Percentiles rank a stretch among this genome's conserved stretches.
phyloP scores from a whole-genome alignment of 768 basidiomycete genomes.

The Rhodocollybia butyracea region DNA sequence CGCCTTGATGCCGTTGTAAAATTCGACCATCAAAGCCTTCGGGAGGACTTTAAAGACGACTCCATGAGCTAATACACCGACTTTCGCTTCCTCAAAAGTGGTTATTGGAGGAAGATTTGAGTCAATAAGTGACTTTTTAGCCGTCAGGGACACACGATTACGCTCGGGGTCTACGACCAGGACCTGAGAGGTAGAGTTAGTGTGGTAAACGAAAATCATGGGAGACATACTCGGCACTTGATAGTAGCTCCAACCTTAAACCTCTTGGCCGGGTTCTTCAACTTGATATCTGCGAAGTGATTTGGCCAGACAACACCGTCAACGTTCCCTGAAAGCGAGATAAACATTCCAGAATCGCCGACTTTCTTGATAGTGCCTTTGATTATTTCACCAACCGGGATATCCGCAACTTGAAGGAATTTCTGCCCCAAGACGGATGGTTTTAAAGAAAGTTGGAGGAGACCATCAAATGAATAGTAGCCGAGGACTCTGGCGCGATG shows the following conservation, averaged over 20 bases:
- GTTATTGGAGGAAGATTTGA: conserved; percentile 72
- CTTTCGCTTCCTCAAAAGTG: conserved; percentile 59
- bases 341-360: conserved; percentile 76
- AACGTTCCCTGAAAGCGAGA: conserved; percentile 81
- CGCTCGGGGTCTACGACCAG: conserved; percentile 78
- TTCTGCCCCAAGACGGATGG: conserved; percentile 79
- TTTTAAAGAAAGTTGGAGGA: conserved; percentile 85
- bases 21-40: conserved; percentile 80
- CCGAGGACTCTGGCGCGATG: conserved; percentile 89
- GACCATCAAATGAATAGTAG: conserved; percentile 79
- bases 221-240: conserved; percentile 72
- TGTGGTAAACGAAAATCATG: not conserved
- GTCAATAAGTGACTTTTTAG: conserved; percentile 87
- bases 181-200: conserved; percentile 45
- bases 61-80: conserved; percentile 74
- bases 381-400: conserved; percentile 81
- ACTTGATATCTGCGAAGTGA: conserved; percentile 92
- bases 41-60: conserved; percentile 82
- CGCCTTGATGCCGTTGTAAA: conserved; percentile 87
- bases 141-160: conserved; percentile 80
- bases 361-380: conserved; percentile 88
- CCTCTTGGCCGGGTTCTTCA: conserved; percentile 89
- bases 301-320: conserved; percentile 93
- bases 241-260: conserved; percentile 82
- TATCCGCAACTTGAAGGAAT: conserved; percentile 79